These are phyloP conservation scores for Monosporascus sp. DNA, from an alignment of 2,329 filamentous ascomycete genomes.

Conservation along the genomic window DNA sequence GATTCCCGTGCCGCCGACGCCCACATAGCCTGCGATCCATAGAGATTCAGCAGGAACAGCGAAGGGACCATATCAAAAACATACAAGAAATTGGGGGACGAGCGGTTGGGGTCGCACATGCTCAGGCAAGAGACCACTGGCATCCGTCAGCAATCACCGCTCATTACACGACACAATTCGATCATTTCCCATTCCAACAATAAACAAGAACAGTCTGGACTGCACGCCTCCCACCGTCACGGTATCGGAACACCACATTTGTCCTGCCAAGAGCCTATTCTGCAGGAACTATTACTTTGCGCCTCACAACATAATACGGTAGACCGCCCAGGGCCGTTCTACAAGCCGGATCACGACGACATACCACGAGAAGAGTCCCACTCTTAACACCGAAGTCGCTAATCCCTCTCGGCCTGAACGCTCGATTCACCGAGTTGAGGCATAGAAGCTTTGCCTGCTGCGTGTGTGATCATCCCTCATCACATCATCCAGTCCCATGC, in stretches of 20 bases:
- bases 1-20: not conserved
- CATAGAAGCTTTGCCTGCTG: conserved; percentile 6
- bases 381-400: not conserved
- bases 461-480: conserved; percentile 20
- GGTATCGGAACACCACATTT: conserved; percentile 20
- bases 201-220: conserved; percentile 4
- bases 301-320: conserved; percentile 9
- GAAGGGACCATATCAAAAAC: not conserved
- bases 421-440: not conserved
- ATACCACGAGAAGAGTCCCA: no score
- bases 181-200: conserved; percentile 13
- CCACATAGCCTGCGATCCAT: not conserved
- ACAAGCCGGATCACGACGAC: not conserved
- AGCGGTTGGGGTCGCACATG: not conserved
- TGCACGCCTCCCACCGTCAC: conserved; percentile 9
- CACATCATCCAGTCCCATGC: conserved; percentile 16
- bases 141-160: conserved; percentile 6
- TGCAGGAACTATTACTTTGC: conserved; percentile 23
- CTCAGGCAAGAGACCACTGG: not conserved
- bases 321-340: not conserved
- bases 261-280: conserved; percentile 20
- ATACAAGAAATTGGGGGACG: not conserved
- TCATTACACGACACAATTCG: conserved; percentile 7
- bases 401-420: not conserved
- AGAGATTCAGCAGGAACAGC: not conserved